Evolutionary conservation across 2,329 filamentous ascomycete genomes (phyloP), one percentile per base, ranked within the genome.

Genomic region (Botrytis paeoniae): DNA sequence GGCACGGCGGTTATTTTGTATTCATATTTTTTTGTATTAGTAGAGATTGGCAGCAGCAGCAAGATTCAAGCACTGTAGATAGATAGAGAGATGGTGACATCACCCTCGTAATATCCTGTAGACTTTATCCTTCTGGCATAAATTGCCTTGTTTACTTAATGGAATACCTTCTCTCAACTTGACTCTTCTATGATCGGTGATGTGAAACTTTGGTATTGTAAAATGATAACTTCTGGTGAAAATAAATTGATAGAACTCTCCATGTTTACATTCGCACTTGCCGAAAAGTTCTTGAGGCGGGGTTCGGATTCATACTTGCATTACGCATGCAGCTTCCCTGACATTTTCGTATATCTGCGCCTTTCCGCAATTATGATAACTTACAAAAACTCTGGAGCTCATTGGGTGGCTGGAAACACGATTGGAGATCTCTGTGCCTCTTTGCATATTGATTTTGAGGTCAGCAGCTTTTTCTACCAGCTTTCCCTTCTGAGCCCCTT

Each of bases 11-110:
- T 32, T 68, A 41, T 57, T 41, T 68, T 57, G 48, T 41, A 68
- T 32, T 41, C 1, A 9, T 37, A n/a, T 4, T 3, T 39, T 66
- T 37, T 14, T 41, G 65, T 57, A 68, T 57, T 32, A 2, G 35
- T 57, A 35, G n/a, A 57, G 4, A 57, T 57, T 57, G n/a, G 48
- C 9, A 68, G 65, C 48, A 68, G 65, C 65, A 68, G 64, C 64
- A 68, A 57, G n/a, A 57, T 35, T n/a, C 65, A 18, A n/a, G 37
- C 48, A 57, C 65, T 25, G 29, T 32, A 68, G 45, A 68, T 41
- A 68, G 45, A 66, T 54, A 68, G 48, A 39, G 16, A 68, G 35
- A 57, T 32, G 37, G 16, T 57, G 48, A 41, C 18, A 41, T 25
- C 18, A 57, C n/a, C 18, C 25, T 25, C 12, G 48, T 57, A 25